A percentile compares a stretch with the other conserved stretches of the same genome.
Evolutionary conservation across 208 protist species (phyloP).

Genomic region (Naegleria fowleri): DNA sequence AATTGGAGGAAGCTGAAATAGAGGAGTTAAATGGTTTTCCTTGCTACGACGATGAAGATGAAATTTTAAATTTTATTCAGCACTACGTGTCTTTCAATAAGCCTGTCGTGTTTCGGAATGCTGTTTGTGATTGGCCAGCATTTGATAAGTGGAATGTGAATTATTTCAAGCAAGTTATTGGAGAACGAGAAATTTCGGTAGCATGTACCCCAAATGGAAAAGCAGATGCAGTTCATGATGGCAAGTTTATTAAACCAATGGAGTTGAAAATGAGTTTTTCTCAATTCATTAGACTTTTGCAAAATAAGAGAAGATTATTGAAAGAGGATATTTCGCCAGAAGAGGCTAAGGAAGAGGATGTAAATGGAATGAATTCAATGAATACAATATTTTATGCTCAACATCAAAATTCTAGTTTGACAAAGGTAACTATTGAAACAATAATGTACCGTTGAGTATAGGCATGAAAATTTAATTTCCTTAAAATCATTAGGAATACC

Average conservation of each 20-base stretch:
- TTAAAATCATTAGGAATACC: too few relatives aligned
- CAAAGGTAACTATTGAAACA: too few relatives aligned
- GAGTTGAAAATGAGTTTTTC: slow-evolving; percentile 8
- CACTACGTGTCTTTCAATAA: neutral
- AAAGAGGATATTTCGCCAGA: neutral
- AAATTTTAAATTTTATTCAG: slow-evolving; percentile 2
- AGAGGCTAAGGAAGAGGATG: neutral
- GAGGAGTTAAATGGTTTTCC: neutral
- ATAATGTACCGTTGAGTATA: slow-evolving; percentile 56
- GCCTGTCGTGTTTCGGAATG: slow-evolving; percentile 1
- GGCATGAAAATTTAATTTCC: slow-evolving; percentile 55
- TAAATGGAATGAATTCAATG: neutral
- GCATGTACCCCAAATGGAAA: slow-evolving; percentile 80
- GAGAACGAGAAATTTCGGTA: slow-evolving; percentile 56
- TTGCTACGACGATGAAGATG: neutral
- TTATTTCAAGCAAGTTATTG: slow-evolving; percentile 20
- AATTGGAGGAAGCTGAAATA: neutral
- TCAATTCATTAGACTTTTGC: neutral
- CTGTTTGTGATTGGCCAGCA: neutral
- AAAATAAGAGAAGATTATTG: neutral
- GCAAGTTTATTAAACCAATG: slow-evolving; percentile 40
- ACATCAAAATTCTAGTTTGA: slow-evolving; percentile 78
- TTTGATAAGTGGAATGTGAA: slow-evolving; percentile 2
- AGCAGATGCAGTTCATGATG: slow-evolving; percentile 73
- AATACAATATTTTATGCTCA: slow-evolving; percentile 64